These are phyloP conservation scores for Microbotryum intermedium DNA, from an alignment of 1,284 basidiomycete species.

Conservation along the genomic window DNA sequence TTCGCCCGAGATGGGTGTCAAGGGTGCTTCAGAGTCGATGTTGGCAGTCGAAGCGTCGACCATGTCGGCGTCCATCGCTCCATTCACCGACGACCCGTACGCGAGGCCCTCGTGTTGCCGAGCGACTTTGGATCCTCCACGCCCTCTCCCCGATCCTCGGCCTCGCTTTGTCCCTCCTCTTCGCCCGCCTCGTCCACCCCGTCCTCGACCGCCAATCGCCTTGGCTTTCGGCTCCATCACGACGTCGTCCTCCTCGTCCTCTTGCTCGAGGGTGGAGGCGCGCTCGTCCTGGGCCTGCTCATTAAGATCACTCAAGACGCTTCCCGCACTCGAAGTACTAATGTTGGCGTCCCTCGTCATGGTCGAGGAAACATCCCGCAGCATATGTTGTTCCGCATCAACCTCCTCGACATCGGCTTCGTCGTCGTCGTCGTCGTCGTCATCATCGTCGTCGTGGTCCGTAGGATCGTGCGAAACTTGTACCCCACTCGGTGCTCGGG, in stretches of 20 bases:
- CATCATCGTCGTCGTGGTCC: background rate
- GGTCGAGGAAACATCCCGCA: background rate
- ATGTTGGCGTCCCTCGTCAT: background rate
- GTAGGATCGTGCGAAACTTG: no score
- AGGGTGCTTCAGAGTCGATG: no score
- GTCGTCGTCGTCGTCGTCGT: background rate
- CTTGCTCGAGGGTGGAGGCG: background rate
- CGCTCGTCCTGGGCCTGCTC: background rate
- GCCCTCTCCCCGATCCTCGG: no score
- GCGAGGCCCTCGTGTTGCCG: no score
- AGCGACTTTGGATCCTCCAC: no score
- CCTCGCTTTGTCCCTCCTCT: background rate
- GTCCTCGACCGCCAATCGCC: background rate
- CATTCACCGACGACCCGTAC: no score
- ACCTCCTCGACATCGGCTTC: background rate
- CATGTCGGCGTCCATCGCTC: no score
- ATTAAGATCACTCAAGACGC: no score
- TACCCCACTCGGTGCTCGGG: no score
- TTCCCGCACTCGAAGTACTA: no score
- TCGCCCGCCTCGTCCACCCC: constrained; percentile 2
- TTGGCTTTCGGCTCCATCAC: constrained; percentile 1
- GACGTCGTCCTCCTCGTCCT: background rate
- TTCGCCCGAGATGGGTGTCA: no score
- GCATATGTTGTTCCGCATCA: background rate
- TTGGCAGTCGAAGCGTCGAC: no score